Conservation (phyloP, 768 basidiomycete genomes). For the Agaricus bisporus region DNA sequence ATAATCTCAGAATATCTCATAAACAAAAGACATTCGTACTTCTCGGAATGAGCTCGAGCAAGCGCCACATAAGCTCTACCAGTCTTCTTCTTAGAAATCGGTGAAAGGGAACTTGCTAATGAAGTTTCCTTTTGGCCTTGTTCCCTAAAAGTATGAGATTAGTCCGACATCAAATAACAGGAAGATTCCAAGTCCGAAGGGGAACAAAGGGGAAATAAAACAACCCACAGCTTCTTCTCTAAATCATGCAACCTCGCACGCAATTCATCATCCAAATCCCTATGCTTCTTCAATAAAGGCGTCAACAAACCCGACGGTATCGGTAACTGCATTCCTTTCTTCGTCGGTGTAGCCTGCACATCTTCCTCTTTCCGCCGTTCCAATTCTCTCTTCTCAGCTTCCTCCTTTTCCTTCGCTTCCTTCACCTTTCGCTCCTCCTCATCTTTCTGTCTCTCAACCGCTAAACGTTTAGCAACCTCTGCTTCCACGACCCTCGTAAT, state of each 20-base stretch:
- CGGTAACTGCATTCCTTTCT: constrained; percentile 20
- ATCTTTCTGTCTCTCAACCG: constrained; percentile 35
- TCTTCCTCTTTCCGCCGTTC: no score
- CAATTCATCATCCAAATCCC: constrained; percentile 65
- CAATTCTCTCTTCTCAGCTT: constrained; percentile 14
- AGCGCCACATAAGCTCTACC: constrained; percentile 81
- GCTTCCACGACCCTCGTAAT: constrained; percentile 74
- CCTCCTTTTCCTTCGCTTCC: constrained; percentile 23
- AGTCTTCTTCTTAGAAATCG: constrained; percentile 73
- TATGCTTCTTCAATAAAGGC: constrained; percentile 56
- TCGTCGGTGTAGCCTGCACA: constrained; percentile 28
- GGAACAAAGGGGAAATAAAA: background rate
- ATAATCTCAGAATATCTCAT: background rate
- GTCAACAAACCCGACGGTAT: constrained; percentile 50
- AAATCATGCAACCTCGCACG: constrained; percentile 59
- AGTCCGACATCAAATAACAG: background rate
- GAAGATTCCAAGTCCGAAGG: constrained; percentile 4
- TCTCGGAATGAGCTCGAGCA: constrained; percentile 75
- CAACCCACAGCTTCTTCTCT: constrained; percentile 65
- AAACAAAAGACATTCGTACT: constrained; percentile 36
- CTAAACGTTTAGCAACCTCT: constrained; percentile 65
- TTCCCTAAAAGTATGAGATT: constrained; percentile 35
- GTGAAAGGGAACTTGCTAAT: constrained; percentile 59
- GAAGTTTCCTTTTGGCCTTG: constrained; percentile 54
- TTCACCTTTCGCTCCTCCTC: constrained; percentile 27